Evolutionary conservation across 495 filamentous ascomycete species (phyloP).

Genomic region (Aspergillus incahuasiensis): DNA sequence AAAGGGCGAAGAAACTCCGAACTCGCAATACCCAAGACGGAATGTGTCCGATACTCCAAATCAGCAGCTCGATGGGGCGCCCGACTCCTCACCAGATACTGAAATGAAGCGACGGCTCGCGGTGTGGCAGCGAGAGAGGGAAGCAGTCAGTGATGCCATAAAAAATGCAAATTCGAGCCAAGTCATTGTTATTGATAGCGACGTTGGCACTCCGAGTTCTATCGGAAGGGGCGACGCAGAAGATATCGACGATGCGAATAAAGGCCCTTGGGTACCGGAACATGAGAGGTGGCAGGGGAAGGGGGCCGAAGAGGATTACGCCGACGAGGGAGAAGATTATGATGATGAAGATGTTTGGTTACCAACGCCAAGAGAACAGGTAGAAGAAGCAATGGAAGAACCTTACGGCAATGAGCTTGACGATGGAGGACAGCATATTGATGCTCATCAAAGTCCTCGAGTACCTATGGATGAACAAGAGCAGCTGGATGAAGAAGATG

Average conservation of each 20-base stretch:
- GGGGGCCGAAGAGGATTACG: background rate
- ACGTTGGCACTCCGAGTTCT: conserved; percentile 23
- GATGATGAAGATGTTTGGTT: background rate
- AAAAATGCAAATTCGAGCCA: conserved; percentile 42
- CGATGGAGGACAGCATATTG: background rate
- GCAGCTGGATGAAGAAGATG: conserved; percentile 1
- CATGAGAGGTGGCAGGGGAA: conserved; percentile 4
- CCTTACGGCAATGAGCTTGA: background rate
- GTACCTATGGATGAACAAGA: background rate
- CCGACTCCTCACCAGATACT: background rate
- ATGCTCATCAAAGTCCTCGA: background rate
- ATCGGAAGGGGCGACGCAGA: background rate
- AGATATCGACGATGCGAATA: background rate
- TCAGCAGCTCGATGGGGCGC: conserved; percentile 5
- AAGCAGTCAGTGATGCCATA: conserved; percentile 48
- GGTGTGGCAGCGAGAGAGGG: conserved; percentile 48
- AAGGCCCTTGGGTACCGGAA: background rate
- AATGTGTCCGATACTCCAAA: conserved; percentile 12
- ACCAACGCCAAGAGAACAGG: background rate
- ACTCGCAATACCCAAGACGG: background rate
- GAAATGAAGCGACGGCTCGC: conserved; percentile 31
- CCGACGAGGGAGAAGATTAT: background rate
- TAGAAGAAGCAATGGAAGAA: background rate
- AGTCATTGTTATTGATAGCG: conserved; percentile 50
- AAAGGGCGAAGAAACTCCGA: conserved; percentile 5